These are phyloP conservation scores for Bisporella sp. DNA, from an alignment of 2,329 filamentous ascomycete genomes.

Conservation along the genomic window DNA sequence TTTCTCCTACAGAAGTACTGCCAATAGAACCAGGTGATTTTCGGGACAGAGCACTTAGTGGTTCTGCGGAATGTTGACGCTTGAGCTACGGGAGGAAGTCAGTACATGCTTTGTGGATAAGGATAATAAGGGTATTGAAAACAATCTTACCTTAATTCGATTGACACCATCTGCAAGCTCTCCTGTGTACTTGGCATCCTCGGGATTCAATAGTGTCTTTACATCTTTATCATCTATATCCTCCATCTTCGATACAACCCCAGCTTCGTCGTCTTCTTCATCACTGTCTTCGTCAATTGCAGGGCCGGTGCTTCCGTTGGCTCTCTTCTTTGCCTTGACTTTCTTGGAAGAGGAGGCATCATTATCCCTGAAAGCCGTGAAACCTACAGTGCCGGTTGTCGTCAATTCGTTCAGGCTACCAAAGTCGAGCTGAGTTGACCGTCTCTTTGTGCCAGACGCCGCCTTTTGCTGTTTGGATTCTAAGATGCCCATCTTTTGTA, in stretches of 20 bases:
- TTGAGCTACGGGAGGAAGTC: constrained; percentile 56
- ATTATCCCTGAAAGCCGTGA: constrained; percentile 77
- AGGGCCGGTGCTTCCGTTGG: constrained; percentile 46
- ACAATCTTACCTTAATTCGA: constrained; percentile 63
- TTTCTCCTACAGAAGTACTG: constrained; percentile 33
- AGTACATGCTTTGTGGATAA: constrained; percentile 9
- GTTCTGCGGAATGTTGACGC: constrained; percentile 70
- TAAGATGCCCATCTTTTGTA: constrained; percentile 92
- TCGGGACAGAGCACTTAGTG: constrained; percentile 40
- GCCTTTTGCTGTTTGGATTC: constrained; percentile 60
- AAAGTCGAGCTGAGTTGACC: constrained; percentile 79
- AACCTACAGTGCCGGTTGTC: constrained; percentile 80
- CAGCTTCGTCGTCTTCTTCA: constrained; percentile 65
- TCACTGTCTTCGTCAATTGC: constrained; percentile 68
- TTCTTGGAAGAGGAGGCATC: constrained; percentile 50
- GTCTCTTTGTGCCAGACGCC: constrained; percentile 57
- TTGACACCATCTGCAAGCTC: constrained; percentile 76
- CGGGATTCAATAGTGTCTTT: constrained; percentile 54
- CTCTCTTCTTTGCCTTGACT: constrained; percentile 55
- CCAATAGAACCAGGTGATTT: constrained; percentile 40
- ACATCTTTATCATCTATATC: constrained; percentile 57
- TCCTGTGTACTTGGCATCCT: constrained; percentile 65
- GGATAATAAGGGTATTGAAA: background rate
- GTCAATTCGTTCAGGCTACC: constrained; percentile 79
- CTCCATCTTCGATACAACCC: constrained; percentile 57